A percentile compares a stretch with the other conserved stretches of the same genome.
Evolutionary conservation across 2,329 filamentous ascomycete species (phyloP).

Genomic region (Pseudogymnoascus sp.): DNA sequence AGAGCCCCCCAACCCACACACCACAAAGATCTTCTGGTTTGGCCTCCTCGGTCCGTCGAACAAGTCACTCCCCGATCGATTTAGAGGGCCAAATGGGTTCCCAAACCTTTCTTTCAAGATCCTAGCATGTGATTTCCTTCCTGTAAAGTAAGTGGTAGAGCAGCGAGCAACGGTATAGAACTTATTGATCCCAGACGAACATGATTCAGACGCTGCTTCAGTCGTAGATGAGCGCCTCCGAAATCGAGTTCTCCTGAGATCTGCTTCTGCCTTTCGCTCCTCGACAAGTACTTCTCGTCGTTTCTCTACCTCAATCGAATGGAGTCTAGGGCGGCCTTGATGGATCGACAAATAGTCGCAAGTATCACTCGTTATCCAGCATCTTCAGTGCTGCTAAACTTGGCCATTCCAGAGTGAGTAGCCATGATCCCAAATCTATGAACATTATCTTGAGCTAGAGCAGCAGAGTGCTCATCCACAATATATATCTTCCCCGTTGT

Average conservation of each 20-base stretch:
- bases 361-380: conserved; percentile 17
- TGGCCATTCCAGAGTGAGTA: conserved; percentile 24
- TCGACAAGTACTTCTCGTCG: background rate
- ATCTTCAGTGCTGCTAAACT: conserved; percentile 16
- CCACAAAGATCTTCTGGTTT: too few relatives aligned
- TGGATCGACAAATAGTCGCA: conserved; percentile 20
- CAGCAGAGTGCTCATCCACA: conserved; percentile 11
- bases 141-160: too few relatives aligned
- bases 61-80: too few relatives aligned
- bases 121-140: too few relatives aligned
- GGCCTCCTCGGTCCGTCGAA: too few relatives aligned
- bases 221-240: too few relatives aligned
- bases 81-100: too few relatives aligned
- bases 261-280: background rate
- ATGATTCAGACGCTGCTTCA: too few relatives aligned
- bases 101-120: too few relatives aligned
- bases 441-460: conserved; percentile 16
- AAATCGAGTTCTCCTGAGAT: background rate
- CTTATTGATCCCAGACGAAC: too few relatives aligned
- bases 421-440: conserved; percentile 18
- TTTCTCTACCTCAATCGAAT: background rate
- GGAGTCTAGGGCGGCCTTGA: conserved; percentile 11
- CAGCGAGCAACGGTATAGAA: too few relatives aligned
- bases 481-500: background rate
- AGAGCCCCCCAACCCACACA: too few relatives aligned